Percentiles rank a stretch among this genome's conserved stretches.
These are phyloP conservation scores for Limtongia smithiae DNA, from an alignment of 805 yeast genomes.

Conservation along the genomic window DNA sequence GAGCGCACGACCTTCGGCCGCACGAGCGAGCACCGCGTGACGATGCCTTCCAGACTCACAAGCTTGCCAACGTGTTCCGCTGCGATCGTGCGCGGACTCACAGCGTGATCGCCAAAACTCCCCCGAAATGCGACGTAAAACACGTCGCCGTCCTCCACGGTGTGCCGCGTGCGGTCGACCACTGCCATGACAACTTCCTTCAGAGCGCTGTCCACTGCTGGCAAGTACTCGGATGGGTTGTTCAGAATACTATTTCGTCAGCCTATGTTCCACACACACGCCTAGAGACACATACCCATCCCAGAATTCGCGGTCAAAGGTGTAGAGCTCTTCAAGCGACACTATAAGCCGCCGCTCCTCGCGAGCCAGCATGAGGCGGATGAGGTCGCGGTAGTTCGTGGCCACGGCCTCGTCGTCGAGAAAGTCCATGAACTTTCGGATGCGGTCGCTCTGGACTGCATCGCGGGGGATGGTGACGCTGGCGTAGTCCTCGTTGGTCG, in stretches of 20 bases:
- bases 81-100: conserved; percentile 82
- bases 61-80: conserved; percentile 73
- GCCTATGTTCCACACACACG: background rate
- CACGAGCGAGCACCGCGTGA: conserved; percentile 86
- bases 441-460: conserved; percentile 53
- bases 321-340: conserved; percentile 82
- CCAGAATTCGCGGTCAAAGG: conserved; percentile 77
- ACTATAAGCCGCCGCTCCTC: conserved; percentile 65
- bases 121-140: conserved; percentile 82
- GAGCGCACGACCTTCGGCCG: conserved; percentile 89
- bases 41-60: conserved; percentile 91
- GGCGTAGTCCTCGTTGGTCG: too few species aligned
- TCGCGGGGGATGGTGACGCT: conserved; percentile 4
- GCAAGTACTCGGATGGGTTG: conserved; percentile 78
- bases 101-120: conserved; percentile 81
- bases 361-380: conserved; percentile 67
- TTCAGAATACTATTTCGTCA: conserved; percentile 45
- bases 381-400: conserved; percentile 63
- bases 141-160: conserved; percentile 55
- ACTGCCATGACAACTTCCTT: conserved; percentile 73
- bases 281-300: conserved; percentile 44
- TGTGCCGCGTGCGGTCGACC: conserved; percentile 56
- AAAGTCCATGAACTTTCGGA: conserved; percentile 84
- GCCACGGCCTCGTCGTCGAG: conserved; percentile 52
- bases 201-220: conserved; percentile 84